Evolutionary conservation across 1,284 basidiomycete species (phyloP), one percentile per base, ranked within the genome.

Genomic region (Agroathelia rolfsii): DNA sequence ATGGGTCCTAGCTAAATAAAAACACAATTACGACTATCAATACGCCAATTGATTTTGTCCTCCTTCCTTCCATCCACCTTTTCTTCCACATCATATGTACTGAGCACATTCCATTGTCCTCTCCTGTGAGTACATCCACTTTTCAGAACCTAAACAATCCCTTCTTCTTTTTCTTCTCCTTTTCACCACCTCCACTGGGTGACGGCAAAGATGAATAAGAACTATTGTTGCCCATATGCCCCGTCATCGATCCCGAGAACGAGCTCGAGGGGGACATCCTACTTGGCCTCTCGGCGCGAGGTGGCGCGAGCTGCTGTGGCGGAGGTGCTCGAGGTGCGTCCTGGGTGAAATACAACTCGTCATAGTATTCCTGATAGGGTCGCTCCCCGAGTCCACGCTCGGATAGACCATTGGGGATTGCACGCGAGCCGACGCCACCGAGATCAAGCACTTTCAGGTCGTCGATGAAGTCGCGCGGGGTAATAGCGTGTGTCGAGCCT

Each of bases 401-500:
- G n/a, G 68, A 58, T 12, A 85, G 47, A 5, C 84, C 85, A 42
- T 85, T 83, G 1, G 88, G 88, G 21, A 78, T 56, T 37, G 66
- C 71, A 48, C 60, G 72, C 34, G 73, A 92, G 41, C 72, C 89
- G 38, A 70, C 73, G 32, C 79, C 89, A 32, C 63, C 76, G n/a
- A 85, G 61, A 34, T 84, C 87, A 13, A 96, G 65, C 11, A 81
- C 76, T 51, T 86, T 84, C 38, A 97, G 62, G 49, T 93, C 87
- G 38, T 86, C 81, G 32, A 95, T 64, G 52, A 95, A 96, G 18
- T 72, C 60, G 28, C 78, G 73, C 0, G 95, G 94, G 1, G 88
- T 93, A 41, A 82, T 55, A 6, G 77, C 66, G 53, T 97, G 89
- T 6, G 92, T 93, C 8, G 93, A 94, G 18, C 94, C 93, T 93